These are phyloP conservation scores for Leavenworthia alabamica DNA, from an alignment of 345 rosid species.

Conservation along the genomic window DNA sequence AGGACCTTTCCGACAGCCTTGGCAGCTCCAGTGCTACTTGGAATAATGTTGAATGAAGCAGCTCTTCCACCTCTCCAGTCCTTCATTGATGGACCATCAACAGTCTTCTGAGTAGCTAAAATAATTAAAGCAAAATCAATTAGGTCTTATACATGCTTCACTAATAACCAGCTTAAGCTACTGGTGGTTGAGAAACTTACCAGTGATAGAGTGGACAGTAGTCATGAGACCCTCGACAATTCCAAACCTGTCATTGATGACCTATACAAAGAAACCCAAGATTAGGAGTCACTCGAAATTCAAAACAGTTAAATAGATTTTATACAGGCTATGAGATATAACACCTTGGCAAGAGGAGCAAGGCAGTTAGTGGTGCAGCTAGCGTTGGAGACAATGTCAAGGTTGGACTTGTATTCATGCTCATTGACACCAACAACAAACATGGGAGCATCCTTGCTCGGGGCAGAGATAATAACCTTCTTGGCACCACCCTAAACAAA, in stretches of 20 bases:
- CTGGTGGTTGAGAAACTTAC: conserved; percentile 20
- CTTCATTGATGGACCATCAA: conserved; percentile 87
- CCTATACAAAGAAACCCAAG: conserved; percentile 33
- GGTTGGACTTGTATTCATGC: conserved; percentile 75
- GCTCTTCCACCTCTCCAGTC: conserved; percentile 99
- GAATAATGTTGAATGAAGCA: conserved; percentile 93
- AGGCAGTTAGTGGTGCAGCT: conserved; percentile 98
- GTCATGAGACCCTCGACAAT: conserved; percentile 98
- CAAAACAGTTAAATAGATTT: neutral
- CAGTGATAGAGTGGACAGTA: conserved; percentile 82
- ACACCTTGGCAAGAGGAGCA: conserved; percentile 90
- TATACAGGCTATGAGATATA: neutral
- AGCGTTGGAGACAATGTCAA: conserved; percentile 76
- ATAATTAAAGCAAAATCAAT: neutral
- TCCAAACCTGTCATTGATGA: conserved; percentile 79
- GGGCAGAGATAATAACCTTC: conserved; percentile 89
- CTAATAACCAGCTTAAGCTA: neutral
- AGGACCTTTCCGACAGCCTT: conserved; percentile 93
- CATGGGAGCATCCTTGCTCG: conserved; percentile 96
- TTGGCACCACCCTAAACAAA: conserved; percentile 81
- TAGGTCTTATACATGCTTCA: neutral
- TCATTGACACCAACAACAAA: conserved; percentile 91
- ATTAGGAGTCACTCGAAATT: neutral
- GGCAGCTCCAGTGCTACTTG: conserved; percentile 92
- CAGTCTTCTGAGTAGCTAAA: conserved; percentile 88